Evolutionary conservation across 2,329 filamentous ascomycete genomes (phyloP), one percentile per base, ranked within the genome.

Genomic region (Fusarium napiforme): DNA sequence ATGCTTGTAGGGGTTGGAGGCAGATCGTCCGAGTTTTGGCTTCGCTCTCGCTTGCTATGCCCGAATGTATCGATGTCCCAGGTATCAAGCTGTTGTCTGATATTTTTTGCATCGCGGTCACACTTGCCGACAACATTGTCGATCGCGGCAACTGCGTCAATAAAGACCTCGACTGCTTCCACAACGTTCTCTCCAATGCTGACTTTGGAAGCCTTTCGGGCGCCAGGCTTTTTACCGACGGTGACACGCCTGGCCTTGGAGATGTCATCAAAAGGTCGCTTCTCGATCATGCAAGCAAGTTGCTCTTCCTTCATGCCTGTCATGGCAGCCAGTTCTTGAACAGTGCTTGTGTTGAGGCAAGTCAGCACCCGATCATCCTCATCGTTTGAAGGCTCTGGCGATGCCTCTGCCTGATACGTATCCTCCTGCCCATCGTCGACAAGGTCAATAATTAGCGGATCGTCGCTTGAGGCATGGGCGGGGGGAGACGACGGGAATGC

Each of bases 331-430:
- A 99, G 88, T 64, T 96, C 93, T 40, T 92, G 88, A 15, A 90
- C 84, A 9, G 90, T 90, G 80, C 93, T 96, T 1, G 87, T 90
- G 78, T 98, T 98, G 81, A 99, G 91, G 78, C 95, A 97, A 12
- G 91, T 87, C 34, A 98, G 85, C 11, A 98, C 89, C 55, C 81
- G 80, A 53, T 82, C 80, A 43, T 80, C 80, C 43, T 81, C 81
- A n/a, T 82, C 79, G 9, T 79, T 73, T 7, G 59, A 75, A 2
- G 72, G 75, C 12, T 73, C 71, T 14, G 80, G 79, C 10, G 79
- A 81, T 21, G 65, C 60, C 63, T 83, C 80, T 12, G 82, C 82
- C 50, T 83, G 77, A 59, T 82, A 83, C 14, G 80, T 79, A 46
- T 86, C 85, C 47, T 86, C 85, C 42, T 83, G 83, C 56, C 84